Evolutionary conservation across 2,329 filamentous ascomycete genomes (phyloP).

Genomic region (Fusarium decemcellulare): DNA sequence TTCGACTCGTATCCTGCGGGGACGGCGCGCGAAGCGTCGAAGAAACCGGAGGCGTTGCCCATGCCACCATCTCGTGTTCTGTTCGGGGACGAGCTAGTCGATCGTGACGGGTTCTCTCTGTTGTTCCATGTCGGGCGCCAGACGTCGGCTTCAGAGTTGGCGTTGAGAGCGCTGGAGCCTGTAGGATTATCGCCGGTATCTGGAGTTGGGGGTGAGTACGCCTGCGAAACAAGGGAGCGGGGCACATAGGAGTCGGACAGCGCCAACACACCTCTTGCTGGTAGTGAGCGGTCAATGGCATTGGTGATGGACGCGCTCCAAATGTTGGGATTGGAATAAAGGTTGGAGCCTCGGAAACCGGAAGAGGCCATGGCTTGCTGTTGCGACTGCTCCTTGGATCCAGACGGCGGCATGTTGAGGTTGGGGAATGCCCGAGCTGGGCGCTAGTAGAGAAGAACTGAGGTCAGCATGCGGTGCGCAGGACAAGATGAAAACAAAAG

Average conservation of each 20-base stretch:
- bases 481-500: conserved; percentile 23
- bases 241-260: conserved; percentile 1
- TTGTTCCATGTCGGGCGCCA: conserved; percentile 75
- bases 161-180: conserved; percentile 78
- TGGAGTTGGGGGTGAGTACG: conserved; percentile 37
- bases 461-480: conserved; percentile 37
- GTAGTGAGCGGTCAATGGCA: conserved; percentile 58
- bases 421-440: conserved; percentile 55
- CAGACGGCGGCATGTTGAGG: conserved; percentile 53
- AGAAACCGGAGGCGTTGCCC: conserved; percentile 61
- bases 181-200: conserved; percentile 63
- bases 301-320: conserved; percentile 59
- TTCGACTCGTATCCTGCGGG: conserved; percentile 39
- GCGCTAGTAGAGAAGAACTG: conserved; percentile 48
- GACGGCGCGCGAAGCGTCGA: conserved; percentile 59
- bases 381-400: conserved; percentile 48
- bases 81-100: conserved; percentile 71
- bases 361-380: conserved; percentile 56
- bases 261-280: conserved; percentile 62
- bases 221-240: not conserved
- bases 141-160: conserved; percentile 77
- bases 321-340: conserved; percentile 55
- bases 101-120: conserved; percentile 58
- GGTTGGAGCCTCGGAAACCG: conserved; percentile 52
- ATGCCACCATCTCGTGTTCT: conserved; percentile 65